Percentiles rank a stretch among this genome's conserved stretches.
Evolutionary conservation across 495 filamentous ascomycete genomes (phyloP).

Genomic region (Penicillium steckii): DNA sequence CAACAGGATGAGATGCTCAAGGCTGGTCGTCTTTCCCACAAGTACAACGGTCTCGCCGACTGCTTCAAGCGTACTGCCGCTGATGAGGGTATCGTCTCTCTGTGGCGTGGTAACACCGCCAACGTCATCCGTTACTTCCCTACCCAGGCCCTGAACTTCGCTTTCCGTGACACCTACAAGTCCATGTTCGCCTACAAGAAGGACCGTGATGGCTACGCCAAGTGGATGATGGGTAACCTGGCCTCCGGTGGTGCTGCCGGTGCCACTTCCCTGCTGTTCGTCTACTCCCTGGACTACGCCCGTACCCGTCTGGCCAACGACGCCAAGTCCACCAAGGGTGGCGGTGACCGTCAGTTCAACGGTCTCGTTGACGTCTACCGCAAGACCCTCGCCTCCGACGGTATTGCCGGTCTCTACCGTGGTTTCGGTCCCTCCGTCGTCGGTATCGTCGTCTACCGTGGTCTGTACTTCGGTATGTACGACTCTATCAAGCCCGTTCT

Average conservation of each 20-base stretch:
- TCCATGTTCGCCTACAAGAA: constrained; percentile 99
- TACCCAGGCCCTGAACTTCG: constrained; percentile 99
- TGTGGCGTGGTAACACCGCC: constrained; percentile 99
- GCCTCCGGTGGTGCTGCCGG: constrained; percentile 99
- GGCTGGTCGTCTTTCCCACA: constrained; percentile 94
- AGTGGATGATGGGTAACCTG: constrained; percentile 99
- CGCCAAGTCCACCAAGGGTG: constrained; percentile 91
- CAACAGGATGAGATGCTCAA: constrained; percentile 99
- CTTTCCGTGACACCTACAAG: constrained; percentile 99
- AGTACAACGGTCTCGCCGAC: constrained; percentile 90
- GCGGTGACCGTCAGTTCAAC: constrained; percentile 99
- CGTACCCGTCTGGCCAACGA: constrained; percentile 99
- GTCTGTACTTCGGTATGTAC: constrained; percentile 99
- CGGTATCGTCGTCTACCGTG: constrained; percentile 99
- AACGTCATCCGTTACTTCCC: constrained; percentile 99
- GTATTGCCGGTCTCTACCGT: constrained; percentile 99
- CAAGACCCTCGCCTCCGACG: constrained; percentile 98
- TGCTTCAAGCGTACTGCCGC: constrained; percentile 89
- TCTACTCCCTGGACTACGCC: constrained; percentile 99
- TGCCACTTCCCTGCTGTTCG: constrained; percentile 99
- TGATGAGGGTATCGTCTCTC: constrained; percentile 75
- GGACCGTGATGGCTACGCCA: constrained; percentile 94
- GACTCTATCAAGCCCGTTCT: constrained; percentile 99
- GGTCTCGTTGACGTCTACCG: constrained; percentile 98
- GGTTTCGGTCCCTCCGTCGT: constrained; percentile 98